Evolutionary conservation across 768 basidiomycete species (phyloP), one percentile per base, ranked within the genome.

Genomic region (Mycena haematopus): DNA sequence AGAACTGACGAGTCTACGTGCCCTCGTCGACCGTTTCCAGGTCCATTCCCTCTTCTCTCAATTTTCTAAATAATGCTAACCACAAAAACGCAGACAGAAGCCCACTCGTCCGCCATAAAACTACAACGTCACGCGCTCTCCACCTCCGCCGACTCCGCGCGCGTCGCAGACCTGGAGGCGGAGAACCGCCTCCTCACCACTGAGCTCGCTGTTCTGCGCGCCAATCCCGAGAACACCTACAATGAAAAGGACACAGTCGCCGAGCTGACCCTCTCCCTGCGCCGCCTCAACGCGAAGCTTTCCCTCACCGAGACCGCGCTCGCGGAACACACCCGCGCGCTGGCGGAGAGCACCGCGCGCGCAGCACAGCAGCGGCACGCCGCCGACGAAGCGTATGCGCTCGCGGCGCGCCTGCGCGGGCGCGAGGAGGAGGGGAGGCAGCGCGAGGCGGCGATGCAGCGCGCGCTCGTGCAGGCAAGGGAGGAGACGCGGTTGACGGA

Each of bases 231-330:
- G n/a, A 42, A 1, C n/a, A n/a, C n/a, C n/a, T n/a, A n/a, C 40
- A n/a, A 15, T n/a, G 40, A 42, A 19, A 19, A n/a, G 19, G 40
- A 42, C 7, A 19, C 58, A 0, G 47, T 56, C 22, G 59, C 55
- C 6, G 62, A 93, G 60, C 80, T 93, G 54, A 86, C 89, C 0
- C 81, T 93, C 10, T 85, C 89, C 0, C 80, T 92, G 27, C 82
- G 91, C 8, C 83, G 82, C 22, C 77, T 91, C 33, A 88, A 85
- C 3, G 86, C 91, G 70, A 88, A 92, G 72, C 81, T 92, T 21
- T 78, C 81, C 0, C 70, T 82, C 11, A 86, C 88, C 0, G 92
- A 93, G 70, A 8, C 80, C 13, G 71, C 82, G 10, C 77, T 92
- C 0, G 71, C 80, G 15, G 71, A 76, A 1, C 82, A 82, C 24